These are phyloP conservation scores for Penicillium capsulatum DNA, from an alignment of 2,329 filamentous ascomycete species.

Conservation along the genomic window DNA sequence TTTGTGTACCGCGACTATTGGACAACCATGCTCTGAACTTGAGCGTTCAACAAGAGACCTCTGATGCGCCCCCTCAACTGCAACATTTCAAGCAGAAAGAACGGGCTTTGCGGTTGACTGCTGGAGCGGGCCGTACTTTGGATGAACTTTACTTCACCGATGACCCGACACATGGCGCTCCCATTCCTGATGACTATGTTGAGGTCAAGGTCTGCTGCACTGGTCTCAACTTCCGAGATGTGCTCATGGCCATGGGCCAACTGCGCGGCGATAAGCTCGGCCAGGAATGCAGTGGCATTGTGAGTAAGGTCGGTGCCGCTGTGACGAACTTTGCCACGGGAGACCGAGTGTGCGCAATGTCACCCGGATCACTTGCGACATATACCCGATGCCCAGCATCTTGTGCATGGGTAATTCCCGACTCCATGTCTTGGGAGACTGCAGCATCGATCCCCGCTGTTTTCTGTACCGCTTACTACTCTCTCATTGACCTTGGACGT, in stretches of 20 bases:
- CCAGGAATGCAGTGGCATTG: slow-evolving; percentile 41
- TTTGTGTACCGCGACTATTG: slow-evolving; percentile 20
- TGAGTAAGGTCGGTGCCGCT: slow-evolving; percentile 28
- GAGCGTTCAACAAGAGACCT: slow-evolving; percentile 22
- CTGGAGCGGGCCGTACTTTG: slow-evolving; percentile 15
- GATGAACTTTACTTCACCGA: slow-evolving; percentile 28
- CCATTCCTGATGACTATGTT: slow-evolving; percentile 19
- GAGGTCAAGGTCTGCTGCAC: slow-evolving; percentile 20
- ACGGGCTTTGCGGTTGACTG: slow-evolving; percentile 19
- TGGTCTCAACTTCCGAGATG: slow-evolving; percentile 38
- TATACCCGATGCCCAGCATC: slow-evolving; percentile 30
- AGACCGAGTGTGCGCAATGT: slow-evolving; percentile 42
- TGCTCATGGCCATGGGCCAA: slow-evolving; percentile 41
- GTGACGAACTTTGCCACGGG: slow-evolving; percentile 33
- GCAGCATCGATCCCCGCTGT: slow-evolving; percentile 28
- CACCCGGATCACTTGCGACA: slow-evolving; percentile 27
- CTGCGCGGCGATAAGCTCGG: slow-evolving; percentile 27
- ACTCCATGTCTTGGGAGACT: slow-evolving; percentile 22
- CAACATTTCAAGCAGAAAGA: slow-evolving; percentile 23
- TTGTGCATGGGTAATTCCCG: slow-evolving; percentile 31
- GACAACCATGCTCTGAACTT: slow-evolving; percentile 19
- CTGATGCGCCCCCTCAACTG: slow-evolving; percentile 17
- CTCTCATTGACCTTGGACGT: slow-evolving; percentile 23
- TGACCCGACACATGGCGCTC: slow-evolving; percentile 9
- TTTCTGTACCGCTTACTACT: slow-evolving; percentile 27